phyloP scores from a whole-genome alignment of 108 stramenopile species.

The Cyclotella kingstonii region DNA sequence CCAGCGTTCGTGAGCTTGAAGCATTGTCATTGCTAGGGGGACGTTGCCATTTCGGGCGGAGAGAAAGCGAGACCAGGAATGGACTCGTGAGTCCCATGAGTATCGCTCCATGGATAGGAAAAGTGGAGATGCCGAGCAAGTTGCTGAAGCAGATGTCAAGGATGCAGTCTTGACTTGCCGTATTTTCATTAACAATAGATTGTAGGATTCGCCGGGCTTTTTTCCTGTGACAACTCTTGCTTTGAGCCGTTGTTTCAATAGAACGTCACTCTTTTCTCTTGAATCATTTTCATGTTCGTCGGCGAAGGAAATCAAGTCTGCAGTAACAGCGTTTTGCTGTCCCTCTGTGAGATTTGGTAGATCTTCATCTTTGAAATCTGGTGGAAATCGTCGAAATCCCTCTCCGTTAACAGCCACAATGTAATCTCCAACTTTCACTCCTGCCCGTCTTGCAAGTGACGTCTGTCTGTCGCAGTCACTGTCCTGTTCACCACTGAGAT shows the following conservation, averaged over 20 bases:
- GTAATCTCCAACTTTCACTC: constrained; percentile 66
- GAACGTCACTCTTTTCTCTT: not conserved
- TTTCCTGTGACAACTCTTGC: constrained; percentile 26
- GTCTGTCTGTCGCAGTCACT: no score
- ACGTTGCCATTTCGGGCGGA: constrained; percentile 73
- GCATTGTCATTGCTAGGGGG: constrained; percentile 72
- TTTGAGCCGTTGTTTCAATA: constrained; percentile 18
- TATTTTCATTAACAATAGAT: constrained; percentile 52
- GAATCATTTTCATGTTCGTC: constrained; percentile 9
- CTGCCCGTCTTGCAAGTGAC: constrained; percentile 64
- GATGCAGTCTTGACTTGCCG: constrained; percentile 41
- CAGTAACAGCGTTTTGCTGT: no score
- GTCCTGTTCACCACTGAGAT: not conserved
- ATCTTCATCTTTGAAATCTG: constrained; percentile 64
- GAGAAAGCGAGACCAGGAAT: constrained; percentile 78
- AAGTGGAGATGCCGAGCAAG: constrained; percentile 48
- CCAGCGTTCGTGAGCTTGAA: constrained; percentile 78
- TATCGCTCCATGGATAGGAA: constrained; percentile 68
- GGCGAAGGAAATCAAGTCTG: constrained; percentile 26
- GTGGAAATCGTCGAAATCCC: constrained; percentile 76
- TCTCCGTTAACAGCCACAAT: constrained; percentile 75
- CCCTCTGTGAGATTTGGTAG: constrained; percentile 51
- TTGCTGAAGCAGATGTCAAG: no score
- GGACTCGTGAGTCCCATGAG: constrained; percentile 71
- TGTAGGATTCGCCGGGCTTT: constrained; percentile 29